These are phyloP conservation scores for Parietichytrium sp. DNA, from an alignment of 108 stramenopile species.

Conservation along the genomic window DNA sequence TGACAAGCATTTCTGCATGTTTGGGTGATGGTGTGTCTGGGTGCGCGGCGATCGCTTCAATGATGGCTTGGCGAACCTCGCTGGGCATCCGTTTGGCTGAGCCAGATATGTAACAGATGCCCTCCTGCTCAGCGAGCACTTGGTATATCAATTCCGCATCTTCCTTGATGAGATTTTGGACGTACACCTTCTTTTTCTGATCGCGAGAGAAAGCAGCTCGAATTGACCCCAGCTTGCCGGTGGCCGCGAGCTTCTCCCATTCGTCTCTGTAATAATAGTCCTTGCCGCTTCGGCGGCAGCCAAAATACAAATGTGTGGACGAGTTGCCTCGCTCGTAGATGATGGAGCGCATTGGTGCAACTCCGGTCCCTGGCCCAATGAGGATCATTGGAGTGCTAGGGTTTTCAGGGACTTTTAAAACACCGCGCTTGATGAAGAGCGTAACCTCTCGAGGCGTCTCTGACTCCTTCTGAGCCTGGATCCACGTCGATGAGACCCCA, in stretches of 20 bases:
- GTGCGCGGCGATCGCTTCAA: not conserved
- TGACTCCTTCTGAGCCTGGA: not conserved
- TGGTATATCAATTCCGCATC: not conserved
- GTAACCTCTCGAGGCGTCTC: not conserved
- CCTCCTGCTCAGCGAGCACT: not conserved
- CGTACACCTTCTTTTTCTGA: constrained; percentile 33
- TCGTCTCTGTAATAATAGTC: constrained; percentile 35
- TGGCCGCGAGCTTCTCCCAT: not conserved
- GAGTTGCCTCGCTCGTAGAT: constrained; percentile 76
- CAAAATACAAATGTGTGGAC: constrained; percentile 37
- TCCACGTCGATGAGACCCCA: constrained; percentile 36
- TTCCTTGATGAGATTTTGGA: not conserved
- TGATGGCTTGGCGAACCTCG: constrained; percentile 30
- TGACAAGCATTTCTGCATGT: too few relatives aligned
- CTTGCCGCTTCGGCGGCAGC: constrained; percentile 33
- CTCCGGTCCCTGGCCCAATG: constrained; percentile 96
- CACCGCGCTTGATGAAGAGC: not conserved
- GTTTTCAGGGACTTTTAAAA: not conserved
- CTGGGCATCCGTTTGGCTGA: constrained; percentile 40
- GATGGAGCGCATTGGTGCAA: constrained; percentile 93
- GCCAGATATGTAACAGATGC: constrained; percentile 33
- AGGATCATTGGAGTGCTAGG: constrained; percentile 73
- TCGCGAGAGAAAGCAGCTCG: constrained; percentile 40
- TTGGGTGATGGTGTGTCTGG: too few relatives aligned
- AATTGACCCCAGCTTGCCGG: not conserved